Evolutionary conservation across 2,329 filamentous ascomycete genomes (phyloP).

Genomic region (Apiospora arundinis): DNA sequence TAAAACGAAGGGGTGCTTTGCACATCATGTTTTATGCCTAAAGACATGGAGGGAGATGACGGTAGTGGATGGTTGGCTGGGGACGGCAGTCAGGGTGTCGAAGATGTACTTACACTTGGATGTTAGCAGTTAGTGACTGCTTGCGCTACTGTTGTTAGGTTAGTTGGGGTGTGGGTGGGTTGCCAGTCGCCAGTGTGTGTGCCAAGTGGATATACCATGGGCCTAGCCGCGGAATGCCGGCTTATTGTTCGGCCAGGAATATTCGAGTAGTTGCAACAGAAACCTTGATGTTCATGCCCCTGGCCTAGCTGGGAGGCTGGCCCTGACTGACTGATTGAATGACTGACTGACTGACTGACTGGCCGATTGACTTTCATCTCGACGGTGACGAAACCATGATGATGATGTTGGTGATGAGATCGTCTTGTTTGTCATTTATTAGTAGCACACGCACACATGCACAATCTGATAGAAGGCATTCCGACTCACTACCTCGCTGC

Average conservation of each 20-base stretch:
- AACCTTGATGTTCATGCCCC: not conserved
- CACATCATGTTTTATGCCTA: not conserved
- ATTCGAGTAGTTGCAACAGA: not conserved
- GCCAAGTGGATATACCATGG: constrained; percentile 5
- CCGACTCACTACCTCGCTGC: not conserved
- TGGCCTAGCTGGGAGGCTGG: not conserved
- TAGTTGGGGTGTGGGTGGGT: not conserved
- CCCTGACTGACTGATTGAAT: not conserved
- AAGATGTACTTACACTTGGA: not conserved
- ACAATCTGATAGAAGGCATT: not conserved
- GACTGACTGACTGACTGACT: not conserved
- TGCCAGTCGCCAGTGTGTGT: not conserved
- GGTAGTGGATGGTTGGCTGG: constrained; percentile 1
- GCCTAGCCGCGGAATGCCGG: constrained; percentile 9
- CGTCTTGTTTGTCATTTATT: not conserved
- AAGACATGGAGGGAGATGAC: not conserved
- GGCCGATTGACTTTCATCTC: not conserved
- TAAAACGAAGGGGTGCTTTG: constrained; percentile 8
- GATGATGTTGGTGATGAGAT: constrained; percentile 1
- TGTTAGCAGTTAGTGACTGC: not conserved
- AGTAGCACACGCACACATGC: not conserved
- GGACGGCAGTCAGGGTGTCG: not conserved
- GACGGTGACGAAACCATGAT: constrained; percentile 11
- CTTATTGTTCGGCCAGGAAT: constrained; percentile 7
- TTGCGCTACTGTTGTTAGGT: not conserved